A percentile compares a stretch with the other conserved stretches of the same genome.
These are phyloP conservation scores for Cryptococcus hybrid DNA, from an alignment of 1,284 basidiomycete species.

Conservation along the genomic window DNA sequence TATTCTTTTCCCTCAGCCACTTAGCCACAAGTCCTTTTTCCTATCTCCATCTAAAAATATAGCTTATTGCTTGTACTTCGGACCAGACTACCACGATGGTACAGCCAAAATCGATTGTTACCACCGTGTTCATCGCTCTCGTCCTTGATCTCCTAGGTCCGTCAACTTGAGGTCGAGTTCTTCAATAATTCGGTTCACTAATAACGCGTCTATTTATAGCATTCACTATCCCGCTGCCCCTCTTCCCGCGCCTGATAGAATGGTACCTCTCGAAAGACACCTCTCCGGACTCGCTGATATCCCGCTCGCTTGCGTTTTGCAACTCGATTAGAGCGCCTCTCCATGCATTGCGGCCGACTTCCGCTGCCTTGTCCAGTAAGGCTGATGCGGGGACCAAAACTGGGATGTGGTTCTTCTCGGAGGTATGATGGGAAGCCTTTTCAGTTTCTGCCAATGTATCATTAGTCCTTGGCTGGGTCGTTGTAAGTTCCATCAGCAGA, in stretches of 20 bases:
- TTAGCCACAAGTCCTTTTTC: too few species aligned
- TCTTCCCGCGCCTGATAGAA: conserved; percentile 69
- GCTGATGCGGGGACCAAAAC: conserved; percentile 19
- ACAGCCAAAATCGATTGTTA: conserved; percentile 50
- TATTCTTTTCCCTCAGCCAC: too few species aligned
- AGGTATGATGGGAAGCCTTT: conserved; percentile 82
- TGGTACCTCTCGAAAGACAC: conserved; percentile 65
- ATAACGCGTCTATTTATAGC: conserved; percentile 51
- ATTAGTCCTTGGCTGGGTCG: conserved; percentile 80
- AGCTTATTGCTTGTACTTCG: too few species aligned
- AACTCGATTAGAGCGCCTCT: conserved; percentile 43
- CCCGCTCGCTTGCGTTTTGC: conserved; percentile 63
- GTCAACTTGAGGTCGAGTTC: not conserved
- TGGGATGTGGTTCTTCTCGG: conserved; percentile 55
- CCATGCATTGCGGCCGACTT: not conserved
- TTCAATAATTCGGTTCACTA: not conserved
- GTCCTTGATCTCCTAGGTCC: conserved; percentile 77
- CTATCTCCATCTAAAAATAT: too few species aligned
- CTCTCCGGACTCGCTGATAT: conserved; percentile 60
- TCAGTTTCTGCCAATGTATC: conserved; percentile 82
- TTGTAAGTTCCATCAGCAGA: conserved; percentile 29
- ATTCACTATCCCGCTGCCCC: conserved; percentile 89
- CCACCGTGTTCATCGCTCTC: conserved; percentile 77
- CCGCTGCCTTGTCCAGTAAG: not conserved
- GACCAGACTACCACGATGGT: not conserved